Base-by-base conservation (phyloP, 139 green algal species). In the Coelastrella sp. region DNA sequence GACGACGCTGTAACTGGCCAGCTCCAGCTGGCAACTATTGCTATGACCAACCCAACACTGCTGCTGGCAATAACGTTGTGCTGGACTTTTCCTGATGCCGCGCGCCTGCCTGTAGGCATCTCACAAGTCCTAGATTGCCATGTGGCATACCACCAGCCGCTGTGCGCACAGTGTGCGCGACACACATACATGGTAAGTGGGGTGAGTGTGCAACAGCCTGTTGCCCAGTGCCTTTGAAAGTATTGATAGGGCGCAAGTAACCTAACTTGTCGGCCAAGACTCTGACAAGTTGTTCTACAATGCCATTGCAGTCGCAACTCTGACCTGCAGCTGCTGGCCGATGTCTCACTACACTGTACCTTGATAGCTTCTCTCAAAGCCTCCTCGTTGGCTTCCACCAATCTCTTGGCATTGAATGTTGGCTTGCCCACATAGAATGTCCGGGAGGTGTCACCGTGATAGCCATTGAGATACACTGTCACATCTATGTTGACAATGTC, bases 401-500 rank as follows among this genome's bases (percentile, higher is more conserved):
- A 93, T 64, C 92, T 68, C 83, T 10, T 7, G 7, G 61, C 61
- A 7, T 68, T 68, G 61, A 68, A 17, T 10, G 61, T 17, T 7
- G 61, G 61, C 61, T 68, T 10, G 61, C 61, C 61, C 61, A 10
- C 61, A 22, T 88, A 94, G 66, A 95, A 95, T 81, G 94, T 96
- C 57, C 91, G 73, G 0, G 95, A 98, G 54, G 97, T 99, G 92
- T 99, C 98, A 17, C 98, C 98, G 92, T 99, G 98, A 92, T 99
- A 97, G 4, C 98, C 98, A 89, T 99, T 93, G 8, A 99, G 91
- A 89, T 95, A 99, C 14, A 99, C 98, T 2, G 98, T 99, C 60
- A 99, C 98, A 89, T 99, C 98, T 66, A 99, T 98, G 94, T 99
- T 99, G 75, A 99, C 75, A 83, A 99, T 98, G 94, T 99, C 98